Conservation (phyloP, 306 rosid genomes). For the Hylodesmum podocarpum region DNA sequence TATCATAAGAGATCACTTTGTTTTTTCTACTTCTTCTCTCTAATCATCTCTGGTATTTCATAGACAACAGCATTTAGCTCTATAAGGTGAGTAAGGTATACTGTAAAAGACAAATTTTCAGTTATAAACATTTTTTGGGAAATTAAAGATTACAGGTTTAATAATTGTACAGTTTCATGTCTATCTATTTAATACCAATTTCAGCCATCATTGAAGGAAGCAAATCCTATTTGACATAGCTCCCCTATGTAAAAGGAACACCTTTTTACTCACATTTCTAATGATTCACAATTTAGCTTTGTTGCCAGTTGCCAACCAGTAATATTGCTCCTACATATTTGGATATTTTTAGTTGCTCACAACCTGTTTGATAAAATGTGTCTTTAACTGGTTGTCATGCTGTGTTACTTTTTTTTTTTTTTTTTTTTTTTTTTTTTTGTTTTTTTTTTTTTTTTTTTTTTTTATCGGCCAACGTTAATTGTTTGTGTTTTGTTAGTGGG, state of each 20-base stretch:
- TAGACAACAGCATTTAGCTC: neutral
- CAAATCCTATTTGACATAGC: neutral
- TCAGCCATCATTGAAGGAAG: neutral
- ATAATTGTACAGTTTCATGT: neutral
- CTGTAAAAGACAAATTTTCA: no score
- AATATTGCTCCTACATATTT: neutral
- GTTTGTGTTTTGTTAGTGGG: no score
- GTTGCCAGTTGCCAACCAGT: neutral
- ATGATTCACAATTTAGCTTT: neutral
- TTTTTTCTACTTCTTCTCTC: no score
- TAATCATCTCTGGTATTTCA: no score
- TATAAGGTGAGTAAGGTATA: no score
- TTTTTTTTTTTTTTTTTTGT: no score
- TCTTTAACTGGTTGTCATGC: neutral
- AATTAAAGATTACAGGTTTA: neutral
- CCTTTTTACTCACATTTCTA: neutral
- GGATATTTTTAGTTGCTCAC: neutral
- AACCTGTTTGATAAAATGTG: conserved; percentile 22
- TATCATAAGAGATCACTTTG: no score
- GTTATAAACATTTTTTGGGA: no score
- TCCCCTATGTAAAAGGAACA: neutral
- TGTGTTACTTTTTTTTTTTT: no score
- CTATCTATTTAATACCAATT: neutral
- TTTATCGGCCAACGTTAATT: no score
- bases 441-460: no score